phyloP scores from a whole-genome alignment of 371 early-diverging fungal species.

The Mucor irregularis region DNA sequence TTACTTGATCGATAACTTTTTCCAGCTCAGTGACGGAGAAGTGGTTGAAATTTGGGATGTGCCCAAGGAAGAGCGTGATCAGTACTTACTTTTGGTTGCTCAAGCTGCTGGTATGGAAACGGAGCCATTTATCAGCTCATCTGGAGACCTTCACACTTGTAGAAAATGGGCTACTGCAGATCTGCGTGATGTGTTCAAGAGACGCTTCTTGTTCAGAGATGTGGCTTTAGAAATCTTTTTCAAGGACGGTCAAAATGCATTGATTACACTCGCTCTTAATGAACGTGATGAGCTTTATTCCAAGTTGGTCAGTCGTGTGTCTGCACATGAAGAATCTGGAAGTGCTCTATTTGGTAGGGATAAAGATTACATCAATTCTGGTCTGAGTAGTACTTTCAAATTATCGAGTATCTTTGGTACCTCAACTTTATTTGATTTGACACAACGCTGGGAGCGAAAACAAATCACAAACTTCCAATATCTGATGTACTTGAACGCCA shows the following conservation, averaged over 20 bases:
- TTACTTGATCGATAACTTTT: conserved; percentile 78
- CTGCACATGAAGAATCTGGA: conserved; percentile 37
- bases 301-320: conserved; percentile 61
- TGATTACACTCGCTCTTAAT: conserved; percentile 65
- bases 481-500: conserved; percentile 84
- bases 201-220: conserved; percentile 70
- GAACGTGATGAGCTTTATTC: conserved; percentile 74
- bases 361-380: conserved; percentile 24
- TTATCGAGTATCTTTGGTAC: conserved; percentile 64
- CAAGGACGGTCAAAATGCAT: conserved; percentile 72
- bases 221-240: conserved; percentile 81
- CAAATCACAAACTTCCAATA: conserved; percentile 90
- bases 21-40: conserved; percentile 70
- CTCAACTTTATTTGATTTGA: conserved; percentile 67
- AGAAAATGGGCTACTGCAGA: conserved; percentile 68
- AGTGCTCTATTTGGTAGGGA: conserved; percentile 54
- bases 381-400: conserved; percentile 48
- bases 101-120: conserved; percentile 59
- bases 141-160: conserved; percentile 61
- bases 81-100: conserved; percentile 61
- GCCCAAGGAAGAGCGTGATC: conserved; percentile 70
- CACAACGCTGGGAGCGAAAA: conserved; percentile 71
- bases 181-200: conserved; percentile 73
- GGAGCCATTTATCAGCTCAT: conserved; percentile 41
- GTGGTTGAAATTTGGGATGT: conserved; percentile 78